These are phyloP conservation scores for Breynia disticha DNA, from an alignment of 441 rosid genomes.

Conservation along the genomic window DNA sequence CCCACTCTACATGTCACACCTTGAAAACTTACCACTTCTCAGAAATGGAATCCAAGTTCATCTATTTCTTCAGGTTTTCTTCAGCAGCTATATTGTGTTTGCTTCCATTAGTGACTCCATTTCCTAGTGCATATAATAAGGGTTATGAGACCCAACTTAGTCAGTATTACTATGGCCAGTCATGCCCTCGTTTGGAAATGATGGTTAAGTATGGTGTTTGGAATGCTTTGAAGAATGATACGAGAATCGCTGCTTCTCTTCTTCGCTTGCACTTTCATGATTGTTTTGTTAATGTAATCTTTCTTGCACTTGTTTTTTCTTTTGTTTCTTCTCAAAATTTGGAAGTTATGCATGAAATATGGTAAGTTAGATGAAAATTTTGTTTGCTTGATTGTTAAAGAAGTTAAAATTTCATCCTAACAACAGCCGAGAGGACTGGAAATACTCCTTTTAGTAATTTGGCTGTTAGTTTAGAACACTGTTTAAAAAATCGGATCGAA, in stretches of 20 bases:
- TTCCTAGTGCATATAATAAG: conserved; percentile 12
- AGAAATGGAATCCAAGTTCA: conserved; percentile 32
- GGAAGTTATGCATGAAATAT: too few relatives aligned
- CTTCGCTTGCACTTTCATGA: conserved; percentile 79
- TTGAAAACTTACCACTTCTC: too few relatives aligned
- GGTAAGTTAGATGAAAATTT: too few relatives aligned
- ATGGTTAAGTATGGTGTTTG: conserved; percentile 52
- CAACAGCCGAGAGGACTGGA: too few relatives aligned
- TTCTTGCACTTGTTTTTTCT: neutral
- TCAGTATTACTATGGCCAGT: conserved; percentile 40
- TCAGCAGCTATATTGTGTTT: conserved; percentile 14
- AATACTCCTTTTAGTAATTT: too few relatives aligned
- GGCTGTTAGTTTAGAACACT: too few relatives aligned
- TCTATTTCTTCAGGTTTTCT: conserved; percentile 15
- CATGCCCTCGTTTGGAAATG: conserved; percentile 60
- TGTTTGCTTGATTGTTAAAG: too few relatives aligned
- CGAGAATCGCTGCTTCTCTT: conserved; percentile 76
- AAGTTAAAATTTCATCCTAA: too few relatives aligned
- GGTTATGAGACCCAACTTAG: conserved; percentile 21
- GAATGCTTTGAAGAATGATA: conserved; percentile 46
- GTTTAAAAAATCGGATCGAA: too few relatives aligned
- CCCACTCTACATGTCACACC: too few relatives aligned
- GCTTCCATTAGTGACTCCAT: conserved; percentile 16
- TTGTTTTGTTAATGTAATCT: conserved; percentile 64
- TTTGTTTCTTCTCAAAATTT: neutral